Evolutionary conservation across 1,139 yeast species (phyloP), one percentile per base, ranked within the genome.

Genomic region (Taphrina populina): DNA sequence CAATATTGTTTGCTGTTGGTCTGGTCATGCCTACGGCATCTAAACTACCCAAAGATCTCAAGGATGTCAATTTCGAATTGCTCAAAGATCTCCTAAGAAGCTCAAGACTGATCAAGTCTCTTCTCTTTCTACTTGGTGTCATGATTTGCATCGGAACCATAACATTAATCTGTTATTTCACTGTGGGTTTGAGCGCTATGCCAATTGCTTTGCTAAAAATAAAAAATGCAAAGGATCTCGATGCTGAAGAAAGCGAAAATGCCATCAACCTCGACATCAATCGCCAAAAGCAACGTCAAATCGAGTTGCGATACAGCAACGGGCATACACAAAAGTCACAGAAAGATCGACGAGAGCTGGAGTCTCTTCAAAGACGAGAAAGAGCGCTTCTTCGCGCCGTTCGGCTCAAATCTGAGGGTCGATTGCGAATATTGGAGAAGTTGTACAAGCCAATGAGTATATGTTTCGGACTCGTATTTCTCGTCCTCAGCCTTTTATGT

Each of bases 231-330:
- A 44, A 35, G 19, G 45, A 55, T 43, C 24, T 58, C 11, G 58
- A 37, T 7, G 52, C 39, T 17, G 64, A 58, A 17, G 58, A 59
- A 6, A 59, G 55, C 37, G 62, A 57, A 27, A 52, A 58, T 8
- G 57, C 60, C 11, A 56, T 62, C 26, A 56, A 62, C 6, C 58
- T 62, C n/a, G 61, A 59, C 20, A 53, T 62, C 32, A 62, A 62
- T 40, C 58, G 61, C 15, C 65, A 62, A 57, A 60, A 62, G 54
- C 64, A 62, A 51, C 61, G 64, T 19, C 58, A 60, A 53, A 57
- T 62, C n/a, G 64, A 62, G 34, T 47, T 58, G 24, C 55, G 62
- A 19, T 58, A 62, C 41, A 62, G 60, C 27, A 59, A 59, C 13
- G 45, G 59, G 7, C 40, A 58, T 15, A 52, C 49, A 7, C 58